Evolutionary conservation across 495 filamentous ascomycete species (phyloP).

Genomic region (Daldinia decipiens): DNA sequence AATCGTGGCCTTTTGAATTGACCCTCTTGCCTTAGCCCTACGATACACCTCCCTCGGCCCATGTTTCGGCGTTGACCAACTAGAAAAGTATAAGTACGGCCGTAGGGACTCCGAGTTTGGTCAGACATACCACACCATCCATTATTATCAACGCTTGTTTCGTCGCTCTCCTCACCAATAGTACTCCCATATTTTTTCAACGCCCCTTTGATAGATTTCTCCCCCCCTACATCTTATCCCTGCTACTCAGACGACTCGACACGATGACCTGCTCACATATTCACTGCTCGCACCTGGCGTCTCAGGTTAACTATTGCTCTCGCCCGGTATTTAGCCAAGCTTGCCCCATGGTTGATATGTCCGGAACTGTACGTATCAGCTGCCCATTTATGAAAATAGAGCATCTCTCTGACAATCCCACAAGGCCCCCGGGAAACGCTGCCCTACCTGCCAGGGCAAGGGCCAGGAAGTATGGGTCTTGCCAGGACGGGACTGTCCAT

Average conservation of each 20-base stretch:
- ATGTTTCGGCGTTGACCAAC: slow-evolving; percentile 40
- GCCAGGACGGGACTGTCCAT: slow-evolving; percentile 56
- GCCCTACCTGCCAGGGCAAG: slow-evolving; percentile 53
- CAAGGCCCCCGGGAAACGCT: slow-evolving; percentile 40
- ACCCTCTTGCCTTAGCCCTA: slow-evolving; percentile 30
- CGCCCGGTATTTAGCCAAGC: slow-evolving; percentile 19
- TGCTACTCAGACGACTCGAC: not conserved
- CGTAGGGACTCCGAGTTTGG: slow-evolving; percentile 31
- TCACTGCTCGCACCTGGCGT: slow-evolving; percentile 25
- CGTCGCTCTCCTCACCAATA: slow-evolving; percentile 21
- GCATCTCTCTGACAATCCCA: slow-evolving; percentile 11
- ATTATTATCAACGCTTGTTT: slow-evolving; percentile 32
- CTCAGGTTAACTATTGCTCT: slow-evolving; percentile 23
- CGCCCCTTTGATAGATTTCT: slow-evolving; percentile 26
- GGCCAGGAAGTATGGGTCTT: slow-evolving; percentile 63
- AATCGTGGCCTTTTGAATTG: slow-evolving; percentile 39
- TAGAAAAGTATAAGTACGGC: slow-evolving; percentile 44
- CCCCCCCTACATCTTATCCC: not conserved
- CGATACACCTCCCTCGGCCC: slow-evolving; percentile 32
- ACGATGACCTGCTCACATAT: slow-evolving; percentile 33
- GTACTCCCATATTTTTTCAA: slow-evolving; percentile 13
- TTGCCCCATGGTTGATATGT: slow-evolving; percentile 38
- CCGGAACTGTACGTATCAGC: slow-evolving; percentile 35
- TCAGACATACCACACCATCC: slow-evolving; percentile 34
- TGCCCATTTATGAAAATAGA: slow-evolving; percentile 17